phyloP scores from a whole-genome alignment of 352 stramenopile genomes.

The Discostella stelligera region DNA sequence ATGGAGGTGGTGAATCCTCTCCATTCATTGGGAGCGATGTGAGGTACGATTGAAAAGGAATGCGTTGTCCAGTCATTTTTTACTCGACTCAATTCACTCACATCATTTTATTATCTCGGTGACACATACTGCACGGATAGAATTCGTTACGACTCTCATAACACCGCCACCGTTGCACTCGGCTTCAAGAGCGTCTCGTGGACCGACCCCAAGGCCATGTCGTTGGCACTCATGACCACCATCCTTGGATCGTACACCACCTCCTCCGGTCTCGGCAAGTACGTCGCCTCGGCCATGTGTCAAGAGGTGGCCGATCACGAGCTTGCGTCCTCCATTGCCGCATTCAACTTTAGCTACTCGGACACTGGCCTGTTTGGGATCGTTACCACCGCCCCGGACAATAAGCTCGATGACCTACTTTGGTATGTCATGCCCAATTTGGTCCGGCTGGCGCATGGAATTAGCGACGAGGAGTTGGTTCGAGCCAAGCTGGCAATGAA shows the following conservation, averaged over 20 bases:
- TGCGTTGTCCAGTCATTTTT: neutral
- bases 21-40: conserved; percentile 85
- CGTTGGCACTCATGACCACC: conserved; percentile 95
- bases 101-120: neutral
- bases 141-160: conserved; percentile 74
- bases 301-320: conserved; percentile 95
- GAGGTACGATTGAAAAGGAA: conserved; percentile 22
- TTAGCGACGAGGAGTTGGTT: conserved; percentile 92
- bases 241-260: conserved; percentile 83
- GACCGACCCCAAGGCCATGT: conserved; percentile 96
- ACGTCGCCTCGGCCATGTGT: conserved; percentile 94
- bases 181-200: conserved; percentile 97
- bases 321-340: conserved; percentile 95
- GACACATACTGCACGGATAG: conserved; percentile 32
- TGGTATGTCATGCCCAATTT: conserved; percentile 96
- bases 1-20: conserved; percentile 65
- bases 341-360: conserved; percentile 99
- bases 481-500: conserved; percentile 98
- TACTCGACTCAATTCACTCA: neutral
- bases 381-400: conserved; percentile 90
- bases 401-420: conserved; percentile 95
- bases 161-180: conserved; percentile 91
- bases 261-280: conserved; percentile 84
- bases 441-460: conserved; percentile 94
- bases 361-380: conserved; percentile 99